Evolutionary conservation across 352 stramenopile species (phyloP), one percentile per base, ranked within the genome.

Genomic region (Globisporangium cederbergense): DNA sequence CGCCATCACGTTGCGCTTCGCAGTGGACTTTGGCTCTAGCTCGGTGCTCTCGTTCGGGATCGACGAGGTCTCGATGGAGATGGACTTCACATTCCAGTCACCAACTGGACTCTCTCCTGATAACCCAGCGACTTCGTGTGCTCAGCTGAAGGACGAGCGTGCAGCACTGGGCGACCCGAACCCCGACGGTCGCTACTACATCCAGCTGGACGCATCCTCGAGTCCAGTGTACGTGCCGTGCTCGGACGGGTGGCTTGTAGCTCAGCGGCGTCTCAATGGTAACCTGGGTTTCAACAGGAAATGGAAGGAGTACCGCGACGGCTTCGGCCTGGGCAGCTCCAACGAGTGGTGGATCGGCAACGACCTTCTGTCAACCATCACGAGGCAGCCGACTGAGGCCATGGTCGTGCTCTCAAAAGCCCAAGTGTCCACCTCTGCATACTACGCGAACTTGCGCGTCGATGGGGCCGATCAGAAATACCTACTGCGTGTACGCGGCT

Each of bases 311-410:
- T 89, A 89, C 58, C 72, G 67, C 7, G 73, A 76, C 25, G 79
- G 79, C 4, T 89, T 89, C 64, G 79, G 77, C 0, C 20, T 84
- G 10, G 79, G 72, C 2, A 77, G 65, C 0, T 68, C 55, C 0
- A 78, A 58, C 64, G 77, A 89, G 54, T 89, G 79, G 79, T 89
- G 75, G 74, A 66, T 89, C n/a, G 79, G 79, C 28, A 89, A 89
- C 60, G 64, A 72, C 3, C 22, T 76, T 10, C 51, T 89, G 20
- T 67, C 74, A 6, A 28, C 61, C 1, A 74, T 84, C 42, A 84
- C 79, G 18, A 66, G 54, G 14, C 62, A 68, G 22, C 20, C 60
- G 20, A 81, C 72, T 1, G 70, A 89, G 58, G 78, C 77, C 14
- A 77, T 81, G 54, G 46, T 89, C 8, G 70, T 87, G 9, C 60